phyloP scores from a whole-genome alignment of 2,329 filamentous ascomycete species.

The Ophiocordyceps polyrhachis-furcata region DNA sequence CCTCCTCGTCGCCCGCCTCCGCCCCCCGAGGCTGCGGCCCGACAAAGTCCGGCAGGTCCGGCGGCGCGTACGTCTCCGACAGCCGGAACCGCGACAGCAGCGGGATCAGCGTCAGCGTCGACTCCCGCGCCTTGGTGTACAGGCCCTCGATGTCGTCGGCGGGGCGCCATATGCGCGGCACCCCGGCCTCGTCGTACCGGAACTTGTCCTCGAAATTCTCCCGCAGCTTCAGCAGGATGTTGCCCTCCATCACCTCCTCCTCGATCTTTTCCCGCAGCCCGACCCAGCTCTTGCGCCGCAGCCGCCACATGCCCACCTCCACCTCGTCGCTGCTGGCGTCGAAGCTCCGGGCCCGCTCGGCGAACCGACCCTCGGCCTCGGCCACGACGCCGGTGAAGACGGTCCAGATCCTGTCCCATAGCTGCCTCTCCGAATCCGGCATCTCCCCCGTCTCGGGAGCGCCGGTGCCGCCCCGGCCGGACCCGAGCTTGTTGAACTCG shows the following conservation, averaged over 20 bases:
- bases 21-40: slow-evolving; percentile 57
- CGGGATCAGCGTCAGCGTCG: slow-evolving; percentile 77
- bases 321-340: slow-evolving; percentile 85
- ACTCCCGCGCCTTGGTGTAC: slow-evolving; percentile 83
- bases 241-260: slow-evolving; percentile 96
- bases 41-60: slow-evolving; percentile 71
- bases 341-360: slow-evolving; percentile 78
- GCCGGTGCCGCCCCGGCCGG: slow-evolving; percentile 64
- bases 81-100: slow-evolving; percentile 73
- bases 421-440: slow-evolving; percentile 55
- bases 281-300: slow-evolving; percentile 87
- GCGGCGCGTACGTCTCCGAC: slow-evolving; percentile 51
- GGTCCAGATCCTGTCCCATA: slow-evolving; percentile 92
- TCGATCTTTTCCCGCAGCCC: slow-evolving; percentile 81
- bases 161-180: slow-evolving; percentile 90
- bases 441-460: slow-evolving; percentile 64
- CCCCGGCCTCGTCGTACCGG: slow-evolving; percentile 86
- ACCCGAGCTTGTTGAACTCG: slow-evolving; percentile 91
- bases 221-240: slow-evolving; percentile 80
- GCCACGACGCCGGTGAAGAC: slow-evolving; percentile 67
- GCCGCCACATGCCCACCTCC: slow-evolving; percentile 76
- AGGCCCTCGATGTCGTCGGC: slow-evolving; percentile 93
- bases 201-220: slow-evolving; percentile 99
- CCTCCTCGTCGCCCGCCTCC: slow-evolving; percentile 74
- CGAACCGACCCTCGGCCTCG: slow-evolving; percentile 72